Percentiles rank a stretch among this genome's conserved stretches.
Evolutionary conservation across 768 basidiomycete species (phyloP).

Genomic region (Lactarius hatsudake): DNA sequence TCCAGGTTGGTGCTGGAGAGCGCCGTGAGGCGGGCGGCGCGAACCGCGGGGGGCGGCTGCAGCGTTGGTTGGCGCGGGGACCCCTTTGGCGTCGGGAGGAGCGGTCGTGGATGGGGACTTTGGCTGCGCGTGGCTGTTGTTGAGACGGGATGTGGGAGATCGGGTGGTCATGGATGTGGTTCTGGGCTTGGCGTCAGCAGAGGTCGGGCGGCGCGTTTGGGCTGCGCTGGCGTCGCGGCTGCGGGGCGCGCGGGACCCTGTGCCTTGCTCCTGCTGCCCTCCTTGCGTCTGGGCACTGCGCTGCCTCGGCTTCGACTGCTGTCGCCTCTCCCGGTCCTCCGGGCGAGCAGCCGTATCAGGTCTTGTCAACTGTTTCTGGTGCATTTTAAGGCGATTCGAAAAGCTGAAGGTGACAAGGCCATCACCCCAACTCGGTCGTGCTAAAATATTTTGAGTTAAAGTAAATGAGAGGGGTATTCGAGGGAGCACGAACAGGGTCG

Average conservation of each 20-base stretch:
- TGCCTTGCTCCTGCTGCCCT: not conserved
- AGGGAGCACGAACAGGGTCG: not conserved
- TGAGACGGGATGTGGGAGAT: not conserved
- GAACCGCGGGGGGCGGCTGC: not conserved
- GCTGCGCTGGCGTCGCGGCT: not conserved
- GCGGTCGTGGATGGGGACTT: not conserved
- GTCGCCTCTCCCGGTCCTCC: not conserved
- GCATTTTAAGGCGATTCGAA: constrained; percentile 9
- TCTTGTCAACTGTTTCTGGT: not conserved
- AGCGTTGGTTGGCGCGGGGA: not conserved
- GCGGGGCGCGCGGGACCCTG: not conserved
- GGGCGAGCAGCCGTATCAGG: not conserved
- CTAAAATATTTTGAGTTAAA: not conserved
- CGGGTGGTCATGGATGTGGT: constrained; percentile 9
- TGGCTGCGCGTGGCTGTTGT: not conserved
- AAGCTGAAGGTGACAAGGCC: constrained; percentile 16
- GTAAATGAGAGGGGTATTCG: not conserved
- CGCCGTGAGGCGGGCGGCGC: constrained; percentile 1
- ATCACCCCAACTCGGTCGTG: constrained; percentile 5
- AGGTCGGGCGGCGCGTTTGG: not conserved
- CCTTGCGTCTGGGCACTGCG: not conserved
- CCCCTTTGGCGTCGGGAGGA: not conserved
- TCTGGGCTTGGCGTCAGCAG: not conserved
- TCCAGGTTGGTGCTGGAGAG: constrained; percentile 19
- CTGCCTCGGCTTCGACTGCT: not conserved